Conservation (phyloP, 768 basidiomycete species). For the Bullera alba region DNA sequence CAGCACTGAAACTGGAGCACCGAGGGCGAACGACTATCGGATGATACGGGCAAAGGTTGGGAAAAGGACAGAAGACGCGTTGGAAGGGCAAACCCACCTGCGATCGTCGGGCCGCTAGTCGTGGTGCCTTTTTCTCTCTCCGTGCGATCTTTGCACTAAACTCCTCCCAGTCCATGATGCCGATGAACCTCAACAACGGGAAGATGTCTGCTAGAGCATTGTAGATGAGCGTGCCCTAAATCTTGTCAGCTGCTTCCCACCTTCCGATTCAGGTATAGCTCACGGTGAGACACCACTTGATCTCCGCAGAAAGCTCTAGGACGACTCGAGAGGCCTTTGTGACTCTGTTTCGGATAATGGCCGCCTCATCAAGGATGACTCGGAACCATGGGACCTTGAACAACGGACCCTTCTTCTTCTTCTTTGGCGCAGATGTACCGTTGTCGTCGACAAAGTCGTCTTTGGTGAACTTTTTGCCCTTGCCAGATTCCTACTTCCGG, state of each 20-base stretch:
- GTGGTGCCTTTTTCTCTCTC: slow-evolving; percentile 47
- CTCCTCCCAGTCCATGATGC: slow-evolving; percentile 56
- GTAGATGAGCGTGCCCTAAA: slow-evolving; percentile 60
- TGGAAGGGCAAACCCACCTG: slow-evolving; percentile 39
- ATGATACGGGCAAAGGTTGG: no score
- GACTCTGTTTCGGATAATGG: slow-evolving; percentile 43
- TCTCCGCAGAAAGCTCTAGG: slow-evolving; percentile 52
- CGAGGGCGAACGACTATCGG: not conserved
- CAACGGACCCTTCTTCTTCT: slow-evolving; percentile 51
- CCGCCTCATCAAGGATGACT: slow-evolving; percentile 63
- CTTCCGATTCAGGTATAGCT: not conserved
- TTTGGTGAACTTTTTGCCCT: slow-evolving; percentile 49
- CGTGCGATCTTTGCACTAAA: slow-evolving; percentile 50
- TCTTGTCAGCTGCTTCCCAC: not conserved
- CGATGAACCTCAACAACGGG: slow-evolving; percentile 48
- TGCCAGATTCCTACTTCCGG: slow-evolving; percentile 43
- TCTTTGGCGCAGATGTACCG: slow-evolving; percentile 31
- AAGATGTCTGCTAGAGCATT: slow-evolving; percentile 58
- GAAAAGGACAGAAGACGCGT: no score
- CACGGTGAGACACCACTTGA: slow-evolving; percentile 57
- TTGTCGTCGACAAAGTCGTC: slow-evolving; percentile 40
- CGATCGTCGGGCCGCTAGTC: slow-evolving; percentile 55
- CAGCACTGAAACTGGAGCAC: no score
- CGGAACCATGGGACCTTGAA: slow-evolving; percentile 61
- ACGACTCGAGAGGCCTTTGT: slow-evolving; percentile 56